Percentiles rank a stretch among this genome's conserved stretches.
These are phyloP conservation scores for Xylariaceae sp. DNA, from an alignment of 2,329 filamentous ascomycete species.

Conservation along the genomic window DNA sequence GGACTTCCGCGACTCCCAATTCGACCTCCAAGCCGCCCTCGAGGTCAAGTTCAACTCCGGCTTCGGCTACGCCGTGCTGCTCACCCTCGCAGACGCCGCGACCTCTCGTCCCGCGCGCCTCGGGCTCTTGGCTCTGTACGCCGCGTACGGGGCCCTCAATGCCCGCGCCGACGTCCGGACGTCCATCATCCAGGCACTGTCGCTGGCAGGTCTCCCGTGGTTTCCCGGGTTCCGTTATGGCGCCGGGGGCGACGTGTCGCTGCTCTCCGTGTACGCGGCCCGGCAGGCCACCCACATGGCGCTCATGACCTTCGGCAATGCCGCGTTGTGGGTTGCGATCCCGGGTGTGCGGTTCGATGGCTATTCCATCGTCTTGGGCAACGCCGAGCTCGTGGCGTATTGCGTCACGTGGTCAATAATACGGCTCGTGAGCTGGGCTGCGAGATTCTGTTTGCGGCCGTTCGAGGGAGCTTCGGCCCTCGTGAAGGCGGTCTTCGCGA, in stretches of 20 bases:
- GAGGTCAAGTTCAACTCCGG: background rate
- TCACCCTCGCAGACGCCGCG: background rate
- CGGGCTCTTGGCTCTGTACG: background rate
- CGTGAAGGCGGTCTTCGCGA: background rate
- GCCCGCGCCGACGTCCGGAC: background rate
- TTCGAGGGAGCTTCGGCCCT: background rate
- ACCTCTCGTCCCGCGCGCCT: background rate
- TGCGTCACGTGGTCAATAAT: conserved; percentile 2
- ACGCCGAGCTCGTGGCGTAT: conserved; percentile 3
- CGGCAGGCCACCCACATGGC: conserved; percentile 5
- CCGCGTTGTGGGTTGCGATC: conserved; percentile 2
- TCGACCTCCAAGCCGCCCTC: background rate
- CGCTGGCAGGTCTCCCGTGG: background rate
- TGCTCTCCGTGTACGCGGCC: conserved; percentile 5
- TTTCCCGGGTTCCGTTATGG: conserved; percentile 4
- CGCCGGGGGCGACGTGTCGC: conserved; percentile 2
- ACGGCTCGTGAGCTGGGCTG: background rate
- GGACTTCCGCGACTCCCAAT: background rate
- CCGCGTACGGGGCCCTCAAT: background rate
- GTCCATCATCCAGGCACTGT: conserved; percentile 3
- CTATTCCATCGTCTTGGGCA: conserved; percentile 2
- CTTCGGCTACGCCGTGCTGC: background rate
- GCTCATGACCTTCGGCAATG: conserved; percentile 6
- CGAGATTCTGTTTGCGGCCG: background rate
- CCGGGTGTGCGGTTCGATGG: conserved; percentile 2